Evolutionary conservation across 2,329 filamentous ascomycete species (phyloP), one percentile per base, ranked within the genome.

Genomic region (Fusarium floridanum): DNA sequence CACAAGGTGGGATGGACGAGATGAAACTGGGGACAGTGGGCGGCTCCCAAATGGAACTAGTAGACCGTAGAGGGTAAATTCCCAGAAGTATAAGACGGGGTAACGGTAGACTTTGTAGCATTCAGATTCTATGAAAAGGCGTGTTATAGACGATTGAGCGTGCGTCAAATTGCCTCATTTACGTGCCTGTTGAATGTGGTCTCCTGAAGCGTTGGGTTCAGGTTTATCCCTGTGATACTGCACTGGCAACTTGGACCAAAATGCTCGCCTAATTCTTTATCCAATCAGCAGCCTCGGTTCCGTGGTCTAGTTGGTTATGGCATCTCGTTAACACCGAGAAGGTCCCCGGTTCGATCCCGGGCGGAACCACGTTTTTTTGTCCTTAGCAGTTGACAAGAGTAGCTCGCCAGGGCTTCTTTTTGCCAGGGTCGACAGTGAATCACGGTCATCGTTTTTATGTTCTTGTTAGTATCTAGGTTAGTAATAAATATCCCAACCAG

Each of bases 321-420:
- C 48, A 53, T 53, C 48, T 53, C 48, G 48, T 53, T 53, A 53
- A 53, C 48, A 53, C 48, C 48, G 48, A 53, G 48, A 53, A 53
- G 48, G 48, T 53, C 48, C 48, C 48, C 48, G 48, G 48, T 53
- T 53, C 48, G 48, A 53, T 53, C 48, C 48, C 48, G 48, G 48
- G 48, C 48, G 48, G 48, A 53, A 53, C 48, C 48, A 53, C 24
- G 12, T 16, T 29, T 53, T 53, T 53, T 12, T 14, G 16, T 17
- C 29, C 14, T n/a, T 6, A n/a, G 24, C 24, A n/a, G 11, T 34
- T 34, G 5, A 5, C 9, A 32, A 11, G 9, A 32, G 29, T 4
- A 32, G 29, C 1, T 34, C 10, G 3, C 5, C 1, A 8, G 48
- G 24, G 16, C 7, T 8, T 53, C 10, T 53, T 53, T 53, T 53